Percentiles rank a stretch among this genome's conserved stretches.
These are phyloP conservation scores for Ilyonectria robusta DNA, from an alignment of 2,329 filamentous ascomycete species.

Conservation along the genomic window DNA sequence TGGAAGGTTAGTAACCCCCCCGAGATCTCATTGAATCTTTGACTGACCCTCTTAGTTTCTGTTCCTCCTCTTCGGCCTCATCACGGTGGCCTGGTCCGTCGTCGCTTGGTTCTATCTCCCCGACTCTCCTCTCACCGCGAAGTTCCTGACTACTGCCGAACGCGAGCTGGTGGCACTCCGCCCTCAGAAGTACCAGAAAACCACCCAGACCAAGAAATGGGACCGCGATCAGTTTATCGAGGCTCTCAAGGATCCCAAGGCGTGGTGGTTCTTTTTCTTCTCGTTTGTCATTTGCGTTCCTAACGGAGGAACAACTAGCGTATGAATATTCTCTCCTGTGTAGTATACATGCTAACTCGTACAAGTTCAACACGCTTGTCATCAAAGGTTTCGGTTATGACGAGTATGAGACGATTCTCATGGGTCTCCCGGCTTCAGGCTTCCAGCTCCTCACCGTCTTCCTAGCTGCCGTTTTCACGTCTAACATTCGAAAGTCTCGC, in stretches of 20 bases:
- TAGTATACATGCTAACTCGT: not conserved
- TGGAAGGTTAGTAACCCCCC: constrained; percentile 20
- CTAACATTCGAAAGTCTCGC: constrained; percentile 32
- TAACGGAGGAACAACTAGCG: constrained; percentile 32
- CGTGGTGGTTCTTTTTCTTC: constrained; percentile 42
- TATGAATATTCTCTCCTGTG: not conserved
- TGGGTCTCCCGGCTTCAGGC: constrained; percentile 27
- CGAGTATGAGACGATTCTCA: constrained; percentile 33
- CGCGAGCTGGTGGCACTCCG: constrained; percentile 28
- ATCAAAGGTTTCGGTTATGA: constrained; percentile 42
- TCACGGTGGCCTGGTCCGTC: constrained; percentile 27
- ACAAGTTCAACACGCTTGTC: constrained; percentile 40
- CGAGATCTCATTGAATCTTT: not conserved
- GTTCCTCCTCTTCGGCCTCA: constrained; percentile 33
- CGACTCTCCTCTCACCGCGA: constrained; percentile 32
- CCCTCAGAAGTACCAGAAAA: constrained; percentile 29
- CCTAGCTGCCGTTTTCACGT: constrained; percentile 32
- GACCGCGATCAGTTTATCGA: constrained; percentile 39
- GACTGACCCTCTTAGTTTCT: constrained; percentile 16
- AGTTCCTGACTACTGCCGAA: constrained; percentile 35
- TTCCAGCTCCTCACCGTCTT: constrained; percentile 38
- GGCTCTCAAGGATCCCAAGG: constrained; percentile 41
- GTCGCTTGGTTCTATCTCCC: constrained; percentile 33
- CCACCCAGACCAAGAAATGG: constrained; percentile 31
- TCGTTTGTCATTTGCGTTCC: constrained; percentile 38